Evolutionary conservation across 345 rosid genomes (phyloP), one percentile per base, ranked within the genome.

Genomic region (Toxicodendron radicans): DNA sequence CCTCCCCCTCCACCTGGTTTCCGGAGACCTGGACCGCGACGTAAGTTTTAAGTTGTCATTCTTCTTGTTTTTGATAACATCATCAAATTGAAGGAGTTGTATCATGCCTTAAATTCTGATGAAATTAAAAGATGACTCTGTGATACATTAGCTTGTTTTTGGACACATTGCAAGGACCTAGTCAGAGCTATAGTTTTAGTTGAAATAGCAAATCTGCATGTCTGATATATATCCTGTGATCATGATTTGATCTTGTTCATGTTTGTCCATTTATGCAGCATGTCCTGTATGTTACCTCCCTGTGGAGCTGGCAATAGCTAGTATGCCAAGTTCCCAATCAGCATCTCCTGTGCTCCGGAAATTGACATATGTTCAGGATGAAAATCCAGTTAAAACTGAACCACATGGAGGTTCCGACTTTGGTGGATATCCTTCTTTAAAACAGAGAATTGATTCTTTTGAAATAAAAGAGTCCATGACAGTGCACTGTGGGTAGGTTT

Each of bases 281-380:
- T 94, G 98, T 70, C 89, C 97, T 2, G 97, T 94, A 49, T 92
- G 98, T 75, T 94, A 92, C 60, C 71, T 94, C 64, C 82, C 97
- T 45, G 85, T 83, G 63, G 91, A 87, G 71, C 90, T 86, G 83
- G 98, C 97, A 17, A 85, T 82, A 58, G 85, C 84, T 52, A 84
- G 84, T 74, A 91, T 92, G 95, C 98, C 97, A 45, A 81, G 71
- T 71, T 74, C 72, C 64, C 84, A 88, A 38, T 87, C 91, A 65
- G 70, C 68, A 30, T 89, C 93, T 60, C 88, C 92, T 0, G 82
- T 90, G 43, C 84, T 92, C 46, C 83, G 27, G 32, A 75, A 87
- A 74, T 79, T 94, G 87, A 83, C 89, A n/a, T 92, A 88, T 75
- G 49, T 87, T 75, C 80, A 71, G 45, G 86, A 89, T 9, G 86